These are phyloP conservation scores for Glaciozyma antarctica DNA, from an alignment of 768 basidiomycete genomes.

Conservation along the genomic window DNA sequence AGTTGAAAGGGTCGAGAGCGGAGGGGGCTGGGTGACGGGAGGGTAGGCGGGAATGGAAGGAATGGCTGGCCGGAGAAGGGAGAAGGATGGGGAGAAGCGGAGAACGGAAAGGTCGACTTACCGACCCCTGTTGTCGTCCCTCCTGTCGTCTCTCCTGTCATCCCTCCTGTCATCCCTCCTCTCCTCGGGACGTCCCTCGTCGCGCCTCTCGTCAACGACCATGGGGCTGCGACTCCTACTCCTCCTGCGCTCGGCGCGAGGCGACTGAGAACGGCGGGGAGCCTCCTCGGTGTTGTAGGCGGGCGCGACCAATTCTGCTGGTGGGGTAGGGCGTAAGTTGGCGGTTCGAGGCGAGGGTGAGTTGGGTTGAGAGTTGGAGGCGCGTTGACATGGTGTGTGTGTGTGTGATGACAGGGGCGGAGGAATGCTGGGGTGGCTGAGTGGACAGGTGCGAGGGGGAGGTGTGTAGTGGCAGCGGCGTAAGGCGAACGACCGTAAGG, in stretches of 20 bases:
- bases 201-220: conserved; percentile 11
- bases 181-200: conserved; percentile 8
- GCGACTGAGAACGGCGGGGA: conserved; percentile 22
- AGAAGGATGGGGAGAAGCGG: no score
- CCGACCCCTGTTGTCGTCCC: not conserved
- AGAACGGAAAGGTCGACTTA: not conserved
- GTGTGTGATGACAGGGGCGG: not conserved
- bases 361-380: not conserved
- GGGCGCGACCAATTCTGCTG: conserved; percentile 20
- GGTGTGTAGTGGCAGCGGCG: not conserved
- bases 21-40: no score
- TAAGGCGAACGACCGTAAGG: not conserved
- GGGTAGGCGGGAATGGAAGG: no score
- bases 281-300: conserved; percentile 2
- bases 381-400: not conserved
- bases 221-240: not conserved
- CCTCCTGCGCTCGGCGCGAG: not conserved
- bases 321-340: not conserved
- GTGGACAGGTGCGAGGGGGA: not conserved
- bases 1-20: not conserved
- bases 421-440: not conserved
- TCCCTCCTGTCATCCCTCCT: conserved; percentile 12
- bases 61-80: no score
- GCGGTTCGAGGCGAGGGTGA: not conserved
- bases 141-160: not conserved